Evolutionary conservation across 768 basidiomycete genomes (phyloP).

Genomic region (Boletus pseudo-olivaceus): DNA sequence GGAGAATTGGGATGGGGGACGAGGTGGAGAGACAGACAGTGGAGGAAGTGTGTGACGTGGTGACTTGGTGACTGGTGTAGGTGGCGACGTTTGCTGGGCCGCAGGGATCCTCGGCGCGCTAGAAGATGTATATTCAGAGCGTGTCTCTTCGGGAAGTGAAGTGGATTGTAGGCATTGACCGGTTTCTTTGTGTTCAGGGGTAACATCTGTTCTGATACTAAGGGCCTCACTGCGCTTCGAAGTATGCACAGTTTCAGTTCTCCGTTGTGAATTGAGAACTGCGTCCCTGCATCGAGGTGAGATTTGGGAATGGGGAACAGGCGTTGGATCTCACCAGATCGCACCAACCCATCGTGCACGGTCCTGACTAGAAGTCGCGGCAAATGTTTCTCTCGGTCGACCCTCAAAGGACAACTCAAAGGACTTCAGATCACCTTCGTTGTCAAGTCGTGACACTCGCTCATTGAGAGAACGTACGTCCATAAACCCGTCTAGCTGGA

Average conservation of each 20-base stretch:
- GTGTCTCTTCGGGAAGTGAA: slow-evolving; percentile 16
- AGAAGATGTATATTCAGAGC: slow-evolving; percentile 28
- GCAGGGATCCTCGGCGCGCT: slow-evolving; percentile 15
- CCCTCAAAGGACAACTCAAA: slow-evolving; percentile 67
- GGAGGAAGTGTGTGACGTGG: slow-evolving; percentile 17
- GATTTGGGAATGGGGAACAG: background rate
- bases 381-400: slow-evolving; percentile 54
- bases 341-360: slow-evolving; percentile 73
- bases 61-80: slow-evolving; percentile 29
- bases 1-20: slow-evolving; percentile 24
- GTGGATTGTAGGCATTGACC: slow-evolving; percentile 1
- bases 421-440: slow-evolving; percentile 45
- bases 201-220: slow-evolving; percentile 17
- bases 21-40: slow-evolving; percentile 21
- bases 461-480: slow-evolving; percentile 67
- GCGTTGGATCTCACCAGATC: slow-evolving; percentile 51
- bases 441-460: slow-evolving; percentile 38
- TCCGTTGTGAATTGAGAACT: slow-evolving; percentile 42
- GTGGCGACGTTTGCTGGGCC: slow-evolving; percentile 12
- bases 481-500: slow-evolving; percentile 50
- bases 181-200: background rate
- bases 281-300: slow-evolving; percentile 47
- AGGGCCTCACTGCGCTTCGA: slow-evolving; percentile 3
- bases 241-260: background rate
- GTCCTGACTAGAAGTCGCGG: slow-evolving; percentile 55